Percentiles rank a stretch among this genome's conserved stretches.
phyloP scores from a whole-genome alignment of 148 eudicot species.

The Vaccinium myrtillus region DNA sequence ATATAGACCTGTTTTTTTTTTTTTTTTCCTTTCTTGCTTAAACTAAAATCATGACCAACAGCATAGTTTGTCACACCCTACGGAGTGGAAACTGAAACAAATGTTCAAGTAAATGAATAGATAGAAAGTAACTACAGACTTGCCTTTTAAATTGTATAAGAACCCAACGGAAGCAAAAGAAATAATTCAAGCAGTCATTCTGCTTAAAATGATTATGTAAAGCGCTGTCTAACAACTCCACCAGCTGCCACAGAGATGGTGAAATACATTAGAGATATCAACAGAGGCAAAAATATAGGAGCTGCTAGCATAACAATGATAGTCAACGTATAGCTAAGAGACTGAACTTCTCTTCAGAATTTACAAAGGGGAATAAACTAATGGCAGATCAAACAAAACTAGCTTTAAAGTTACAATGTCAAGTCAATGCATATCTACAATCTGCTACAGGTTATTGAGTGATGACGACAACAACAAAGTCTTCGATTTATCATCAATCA shows the following conservation, averaged over 20 bases:
- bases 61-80: neutral
- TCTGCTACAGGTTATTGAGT: neutral
- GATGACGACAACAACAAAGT: neutral
- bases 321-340: neutral
- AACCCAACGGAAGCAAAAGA: conserved; percentile 99
- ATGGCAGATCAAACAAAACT: neutral
- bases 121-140: conserved; percentile 23
- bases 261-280: conserved; percentile 4
- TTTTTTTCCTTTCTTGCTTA: neutral
- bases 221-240: conserved; percentile 79
- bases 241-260: conserved; percentile 55
- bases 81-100: neutral
- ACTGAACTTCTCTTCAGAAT: neutral
- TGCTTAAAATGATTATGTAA: conserved; percentile 79
- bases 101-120: neutral
- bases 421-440: neutral
- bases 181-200: conserved; percentile 90
- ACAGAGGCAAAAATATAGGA: neutral
- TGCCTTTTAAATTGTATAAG: conserved; percentile 94
- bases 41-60: neutral
- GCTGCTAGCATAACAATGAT: neutral
- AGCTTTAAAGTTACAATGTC: neutral
- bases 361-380: neutral
- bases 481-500: neutral
- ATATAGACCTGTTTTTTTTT: neutral